Conservation (phyloP, 805 yeast genomes). For the Debaryomyces maramus region DNA sequence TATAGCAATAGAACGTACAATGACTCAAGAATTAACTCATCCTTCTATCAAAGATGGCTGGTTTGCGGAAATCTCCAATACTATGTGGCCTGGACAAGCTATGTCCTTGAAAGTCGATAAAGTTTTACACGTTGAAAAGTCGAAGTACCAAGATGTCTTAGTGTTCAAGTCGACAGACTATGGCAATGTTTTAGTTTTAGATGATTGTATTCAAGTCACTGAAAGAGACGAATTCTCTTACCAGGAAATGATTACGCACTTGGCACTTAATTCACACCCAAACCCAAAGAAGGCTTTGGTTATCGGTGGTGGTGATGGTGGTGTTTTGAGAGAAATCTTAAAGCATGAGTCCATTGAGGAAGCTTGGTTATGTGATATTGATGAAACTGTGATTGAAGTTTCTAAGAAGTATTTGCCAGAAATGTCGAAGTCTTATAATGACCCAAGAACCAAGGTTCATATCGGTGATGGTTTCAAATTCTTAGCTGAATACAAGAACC, state of each 20-base stretch:
- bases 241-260: conserved; percentile 97
- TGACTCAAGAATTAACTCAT: conserved; percentile 47
- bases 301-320: conserved; percentile 99
- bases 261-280: conserved; percentile 90
- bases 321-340: conserved; percentile 91
- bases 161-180: conserved; percentile 91
- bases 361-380: conserved; percentile 92
- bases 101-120: conserved; percentile 87
- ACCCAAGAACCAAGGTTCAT: conserved; percentile 87
- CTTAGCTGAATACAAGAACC: conserved; percentile 75
- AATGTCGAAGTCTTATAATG: conserved; percentile 78
- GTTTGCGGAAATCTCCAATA: conserved; percentile 93
- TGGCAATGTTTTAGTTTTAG: conserved; percentile 93
- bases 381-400: conserved; percentile 85
- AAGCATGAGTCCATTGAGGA: conserved; percentile 85
- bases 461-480: conserved; percentile 98
- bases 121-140: conserved; percentile 78
- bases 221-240: conserved; percentile 97
- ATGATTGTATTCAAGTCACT: conserved; percentile 92
- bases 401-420: conserved; percentile 86
- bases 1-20: no score
- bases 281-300: conserved; percentile 92
- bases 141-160: conserved; percentile 89
- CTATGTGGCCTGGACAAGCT: conserved; percentile 99
- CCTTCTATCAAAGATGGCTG: conserved; percentile 80